Evolutionary conservation across 345 rosid species (phyloP), one percentile per base, ranked within the genome.

Genomic region (Diplotaxis tenuifolia): DNA sequence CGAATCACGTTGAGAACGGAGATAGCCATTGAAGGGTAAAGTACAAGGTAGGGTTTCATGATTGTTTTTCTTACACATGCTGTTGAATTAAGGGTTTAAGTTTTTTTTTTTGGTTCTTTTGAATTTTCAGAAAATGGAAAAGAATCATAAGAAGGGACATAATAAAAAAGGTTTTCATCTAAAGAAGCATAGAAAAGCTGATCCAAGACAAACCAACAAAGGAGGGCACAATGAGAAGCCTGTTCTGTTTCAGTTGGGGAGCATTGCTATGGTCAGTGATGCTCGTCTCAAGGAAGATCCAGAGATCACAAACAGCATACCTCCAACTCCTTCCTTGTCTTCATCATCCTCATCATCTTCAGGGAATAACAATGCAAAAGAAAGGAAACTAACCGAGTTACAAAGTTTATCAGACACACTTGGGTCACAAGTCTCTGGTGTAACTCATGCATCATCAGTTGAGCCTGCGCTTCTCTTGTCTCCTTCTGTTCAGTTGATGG

Each of bases 401-500:
- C 80, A 77, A 77, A 32, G 76, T 9, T 76, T 70, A 64, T 71
- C 72, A 6, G 72, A 77, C 2, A 21, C 79, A 69, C 56, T 62
- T 4, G 23, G 77, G 21, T 78, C 81, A 62, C 83, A 81, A 50
- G 72, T 77, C 74, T 74, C 90, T 42, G 88, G 82, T 73, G 59
- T 61, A 38, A 71, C 79, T 2, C 56, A 60, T 16, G 89, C 79
- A 68, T 81, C 86, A 7, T 81, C 86, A 8, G 12, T 16, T 11
- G 68, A 25, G 14, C 77, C 45, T 29, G 3, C 5, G 38, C 57
- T 42, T 52, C 57, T 42, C 40, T 25, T 67, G 11, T 75, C 86
- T 0, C 80, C 87, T 12, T 86, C 76, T 2, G 9, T 81, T 63
- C 98, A 94, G 83, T 76, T 82, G 45, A 94, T 94, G 98, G 88